A percentile compares a stretch with the other conserved stretches of the same genome.
phyloP scores from a whole-genome alignment of 1,284 basidiomycete genomes.

The Puccinia hordei region DNA sequence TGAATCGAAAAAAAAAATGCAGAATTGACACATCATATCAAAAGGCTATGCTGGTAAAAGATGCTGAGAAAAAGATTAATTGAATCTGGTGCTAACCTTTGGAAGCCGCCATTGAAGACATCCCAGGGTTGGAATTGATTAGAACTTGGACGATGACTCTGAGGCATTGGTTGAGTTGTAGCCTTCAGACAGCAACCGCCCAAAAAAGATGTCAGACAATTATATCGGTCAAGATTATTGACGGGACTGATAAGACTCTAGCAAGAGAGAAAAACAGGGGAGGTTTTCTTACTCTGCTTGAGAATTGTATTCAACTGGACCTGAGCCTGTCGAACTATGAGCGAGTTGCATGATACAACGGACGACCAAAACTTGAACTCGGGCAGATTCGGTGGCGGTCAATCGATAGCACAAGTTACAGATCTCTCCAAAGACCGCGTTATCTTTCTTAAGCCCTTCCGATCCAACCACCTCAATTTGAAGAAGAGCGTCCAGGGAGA shows the following conservation, averaged over 20 bases:
- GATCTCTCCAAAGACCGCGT: slow-evolving; percentile 84
- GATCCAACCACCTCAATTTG: slow-evolving; percentile 76
- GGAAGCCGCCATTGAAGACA: slow-evolving; percentile 55
- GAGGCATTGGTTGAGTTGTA: slow-evolving; percentile 70
- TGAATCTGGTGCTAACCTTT: slow-evolving; percentile 59
- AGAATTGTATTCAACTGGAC: slow-evolving; percentile 14
- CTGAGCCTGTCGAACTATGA: slow-evolving; percentile 32
- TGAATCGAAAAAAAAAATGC: no score
- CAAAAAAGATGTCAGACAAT: background rate
- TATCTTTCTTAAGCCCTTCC: slow-evolving; percentile 77
- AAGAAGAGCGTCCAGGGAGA: slow-evolving; percentile 78
- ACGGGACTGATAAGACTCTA: background rate
- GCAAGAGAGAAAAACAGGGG: background rate
- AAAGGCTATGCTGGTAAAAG: background rate
- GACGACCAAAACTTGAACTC: slow-evolving; percentile 73
- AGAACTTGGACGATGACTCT: slow-evolving; percentile 78
- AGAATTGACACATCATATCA: background rate
- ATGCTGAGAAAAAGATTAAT: background rate
- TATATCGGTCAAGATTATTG: background rate
- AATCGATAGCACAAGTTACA: slow-evolving; percentile 84
- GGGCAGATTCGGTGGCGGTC: slow-evolving; percentile 78
- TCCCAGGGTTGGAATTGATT: slow-evolving; percentile 68
- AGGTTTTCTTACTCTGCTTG: slow-evolving; percentile 33
- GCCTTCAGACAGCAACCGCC: slow-evolving; percentile 55
- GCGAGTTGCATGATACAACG: slow-evolving; percentile 63